These are phyloP conservation scores for Phalaenopsis aphrodite DNA, from an alignment of 106 monocot genomes.

Conservation along the genomic window DNA sequence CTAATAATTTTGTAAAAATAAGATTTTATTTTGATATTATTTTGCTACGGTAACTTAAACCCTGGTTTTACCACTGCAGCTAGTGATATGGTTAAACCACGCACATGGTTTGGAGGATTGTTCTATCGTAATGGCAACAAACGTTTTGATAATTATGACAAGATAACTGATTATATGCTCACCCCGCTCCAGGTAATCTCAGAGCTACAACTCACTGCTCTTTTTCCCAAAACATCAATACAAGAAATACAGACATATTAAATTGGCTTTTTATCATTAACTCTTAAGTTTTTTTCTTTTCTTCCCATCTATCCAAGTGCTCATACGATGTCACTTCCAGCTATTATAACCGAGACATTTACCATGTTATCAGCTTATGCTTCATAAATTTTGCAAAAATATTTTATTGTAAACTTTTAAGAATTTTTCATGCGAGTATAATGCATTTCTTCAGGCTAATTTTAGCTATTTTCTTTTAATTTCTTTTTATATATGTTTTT, in stretches of 20 bases:
- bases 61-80: conserved; percentile 7
- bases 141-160: conserved; percentile 20
- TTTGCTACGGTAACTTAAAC: background rate
- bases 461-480: too few species aligned
- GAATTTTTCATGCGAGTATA: too few species aligned
- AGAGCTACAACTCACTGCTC: background rate
- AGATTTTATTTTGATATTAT: background rate
- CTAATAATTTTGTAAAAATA: background rate
- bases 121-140: conserved; percentile 35
- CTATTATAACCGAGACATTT: background rate
- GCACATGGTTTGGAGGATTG: conserved; percentile 57
- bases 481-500: background rate
- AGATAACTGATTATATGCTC: conserved; percentile 20
- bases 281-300: background rate
- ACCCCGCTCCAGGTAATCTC: conserved; percentile 46
- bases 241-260: background rate
- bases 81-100: conserved; percentile 66
- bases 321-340: background rate
- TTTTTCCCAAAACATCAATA: background rate
- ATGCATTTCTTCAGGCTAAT: too few species aligned
- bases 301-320: background rate
- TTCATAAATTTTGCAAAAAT: background rate
- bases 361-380: background rate
- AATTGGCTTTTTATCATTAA: background rate
- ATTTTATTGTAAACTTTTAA: background rate